Base-by-base conservation (phyloP, 371 early-diverging fungal genomes). In the Dichotomocladium elegans region DNA sequence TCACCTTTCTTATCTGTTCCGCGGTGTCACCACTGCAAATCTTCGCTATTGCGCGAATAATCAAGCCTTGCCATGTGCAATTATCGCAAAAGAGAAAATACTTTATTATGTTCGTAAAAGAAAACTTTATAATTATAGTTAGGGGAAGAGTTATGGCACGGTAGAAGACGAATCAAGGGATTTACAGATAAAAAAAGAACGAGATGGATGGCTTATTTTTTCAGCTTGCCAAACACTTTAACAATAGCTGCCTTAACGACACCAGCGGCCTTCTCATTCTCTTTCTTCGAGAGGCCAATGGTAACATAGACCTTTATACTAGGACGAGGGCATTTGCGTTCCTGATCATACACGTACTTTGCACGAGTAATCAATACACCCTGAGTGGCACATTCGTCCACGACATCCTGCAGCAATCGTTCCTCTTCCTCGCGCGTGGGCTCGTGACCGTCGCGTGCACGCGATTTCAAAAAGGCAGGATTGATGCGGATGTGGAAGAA, bases 281-380 rank as follows among this genome's bases (percentile, higher is more conserved):
- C 96, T 66, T 91, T 87, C 65, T 81, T 80, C 9, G 86, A 79
- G 45, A 91, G 85, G 4, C 80, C 91, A 21, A 87, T 80, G 8
- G 88, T 83, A 3, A 93, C 82, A 37, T 82, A 77, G 28, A 96
- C 74, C 55, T 93, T 84, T 63, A 98, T 89, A 58, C 88, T 89
- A 3, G 97, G 91, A 54, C 77, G 72, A 4, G 92, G 90, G 47
- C 79, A 64, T 41, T 59, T 44, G 33, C 74, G 72, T 71, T 98
- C 99, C 61, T 96, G 96, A n/a, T 73, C 80, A 29, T 78, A 70
- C 1, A 92, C 90, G 60, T 94, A 94, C 67, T 90, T 92, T 15
- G 95, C 91, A 29, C 92, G 77, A 0, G 91, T 89, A 4, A 96
- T 66, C 59, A 98, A 60, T 9, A 95, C 79, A 9, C 94, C 70